Evolutionary conservation across 768 basidiomycete species (phyloP), one percentile per base, ranked within the genome.

Genomic region (Tricholoma furcatifolium): DNA sequence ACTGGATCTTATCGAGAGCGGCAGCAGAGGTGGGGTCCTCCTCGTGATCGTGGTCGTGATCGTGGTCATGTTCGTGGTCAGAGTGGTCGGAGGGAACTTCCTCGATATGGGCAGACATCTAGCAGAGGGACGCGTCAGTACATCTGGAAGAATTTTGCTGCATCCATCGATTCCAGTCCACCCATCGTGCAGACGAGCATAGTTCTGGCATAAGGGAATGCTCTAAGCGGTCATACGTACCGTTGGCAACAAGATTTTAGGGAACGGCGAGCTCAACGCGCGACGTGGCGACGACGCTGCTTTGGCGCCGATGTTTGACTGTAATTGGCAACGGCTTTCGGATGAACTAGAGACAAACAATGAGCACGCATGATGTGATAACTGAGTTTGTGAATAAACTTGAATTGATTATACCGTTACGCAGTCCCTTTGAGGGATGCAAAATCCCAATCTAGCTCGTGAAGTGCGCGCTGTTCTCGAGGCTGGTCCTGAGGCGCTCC

Each of bases 1-100:
- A 94, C 74, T 94, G 91, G 61, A 95, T 89, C 74, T 97, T 96
- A 62, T 95, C 91, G 56, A 92, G 84, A 54, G 87, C 87, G 41
- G 90, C 87, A 55, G 84, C 81, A 43, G 88, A 91, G 52, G 87
- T 89, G 44, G 90, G 91, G 61, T 92, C 91, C 67, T 91, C 89
- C 56, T 91, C 87, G 46, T 81, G 75, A 27, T 78, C 75, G 54
- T 80, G 76, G 20, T 74, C 72, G 56, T 79, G 76, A 32, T 79
- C 72, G 47, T 79, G 75, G 12, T 80, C 71, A 47, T 79, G 74
- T 15, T 82, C 75, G 61, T 83, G 80, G 58, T 81, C 74, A 59
- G 86, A 87, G 72, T 89, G 86, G 76, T 91, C 90, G 53, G 90
- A 91, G 58, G 68, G 66, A 60, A 92, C 73, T 77, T 93, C 91